Evolutionary conservation across 31 red algal genomes (phyloP).

Genomic region (Pterothamnion heteromorphum): DNA sequence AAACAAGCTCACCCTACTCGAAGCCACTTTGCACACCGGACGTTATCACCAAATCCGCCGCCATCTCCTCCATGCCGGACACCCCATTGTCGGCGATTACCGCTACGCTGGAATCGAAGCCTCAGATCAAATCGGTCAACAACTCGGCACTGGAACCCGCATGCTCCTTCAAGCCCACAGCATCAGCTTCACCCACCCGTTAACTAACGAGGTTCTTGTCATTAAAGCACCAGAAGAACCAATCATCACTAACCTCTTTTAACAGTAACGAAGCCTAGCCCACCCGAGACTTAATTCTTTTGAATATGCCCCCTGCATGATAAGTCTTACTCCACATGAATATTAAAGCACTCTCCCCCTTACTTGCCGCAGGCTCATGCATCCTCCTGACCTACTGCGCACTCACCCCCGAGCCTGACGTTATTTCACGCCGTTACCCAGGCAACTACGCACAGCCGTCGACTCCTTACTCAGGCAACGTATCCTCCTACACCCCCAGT

Average conservation of each 20-base stretch:
- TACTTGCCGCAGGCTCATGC: no score
- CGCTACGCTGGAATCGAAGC: neutral
- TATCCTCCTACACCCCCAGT: no score
- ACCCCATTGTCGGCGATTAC: neutral
- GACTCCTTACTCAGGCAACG: no score
- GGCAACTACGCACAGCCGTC: no score
- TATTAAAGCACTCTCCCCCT: no score
- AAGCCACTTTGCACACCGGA: neutral
- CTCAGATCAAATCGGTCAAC: neutral
- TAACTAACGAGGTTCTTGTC: neutral
- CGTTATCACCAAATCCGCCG: neutral
- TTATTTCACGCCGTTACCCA: no score
- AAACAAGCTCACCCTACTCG: neutral
- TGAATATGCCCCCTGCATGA: no score
- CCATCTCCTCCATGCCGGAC: neutral
- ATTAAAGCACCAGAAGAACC: neutral
- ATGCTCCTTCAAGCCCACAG: neutral
- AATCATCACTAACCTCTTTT: neutral
- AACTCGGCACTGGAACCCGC: neutral
- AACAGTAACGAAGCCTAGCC: no score
- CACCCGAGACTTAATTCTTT: no score
- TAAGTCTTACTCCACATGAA: no score
- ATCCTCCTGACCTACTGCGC: no score
- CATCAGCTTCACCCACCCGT: neutral
- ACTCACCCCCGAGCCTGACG: no score